Evolutionary conservation across 2,329 filamentous ascomycete species (phyloP), one percentile per base, ranked within the genome.

Genomic region (Massarina eburnea): DNA sequence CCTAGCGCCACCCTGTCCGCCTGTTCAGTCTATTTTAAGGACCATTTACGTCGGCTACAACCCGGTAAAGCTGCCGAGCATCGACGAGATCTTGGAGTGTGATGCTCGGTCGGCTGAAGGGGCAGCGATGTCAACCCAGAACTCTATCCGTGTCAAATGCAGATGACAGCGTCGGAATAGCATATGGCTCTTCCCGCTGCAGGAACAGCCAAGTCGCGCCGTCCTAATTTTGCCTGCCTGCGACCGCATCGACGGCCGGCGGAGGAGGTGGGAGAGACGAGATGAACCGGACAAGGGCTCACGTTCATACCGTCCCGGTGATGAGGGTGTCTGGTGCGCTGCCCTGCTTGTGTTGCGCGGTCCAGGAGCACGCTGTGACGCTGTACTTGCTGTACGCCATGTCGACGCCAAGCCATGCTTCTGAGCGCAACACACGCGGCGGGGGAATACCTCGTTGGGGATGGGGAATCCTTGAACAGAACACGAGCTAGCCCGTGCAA

Each of bases 1-100:
- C 22, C 17, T 27, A 41, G 24, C 17, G 26, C 8, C 27, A 15
- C 38, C 26, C 32, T 27, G 38, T 32, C 38, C 38, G 10, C 20
- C 34, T n/a, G 34, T 18, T 18, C 34, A n/a, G 50, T 58, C 54
- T 65, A 65, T 62, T 65, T 65, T 62, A 58, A 58, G 62, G 60
- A 54, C 53, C 56, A 57, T 55, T 59, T 29, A 10, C 37, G 30
- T 43, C 34, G 17, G 27, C 47, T 39, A 42, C 46, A 35, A 17
- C 29, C 40, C 44, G 22, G 24, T 38, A 18, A 41, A 43, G 27
- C 27, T 30, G 27, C 27, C 27, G 27, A 30, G 39, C 45, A 47
- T 41, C 32, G 26, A 48, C 46, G 39, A 37, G 26, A 35, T 41
- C 15, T 39, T 17, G 26, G 17, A 14, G 43, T 34, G 38, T 41